A percentile compares a stretch with the other conserved stretches of the same genome.
These are phyloP conservation scores for Coffea eugenioides DNA, from an alignment of 257 asterid species.

Conservation along the genomic window DNA sequence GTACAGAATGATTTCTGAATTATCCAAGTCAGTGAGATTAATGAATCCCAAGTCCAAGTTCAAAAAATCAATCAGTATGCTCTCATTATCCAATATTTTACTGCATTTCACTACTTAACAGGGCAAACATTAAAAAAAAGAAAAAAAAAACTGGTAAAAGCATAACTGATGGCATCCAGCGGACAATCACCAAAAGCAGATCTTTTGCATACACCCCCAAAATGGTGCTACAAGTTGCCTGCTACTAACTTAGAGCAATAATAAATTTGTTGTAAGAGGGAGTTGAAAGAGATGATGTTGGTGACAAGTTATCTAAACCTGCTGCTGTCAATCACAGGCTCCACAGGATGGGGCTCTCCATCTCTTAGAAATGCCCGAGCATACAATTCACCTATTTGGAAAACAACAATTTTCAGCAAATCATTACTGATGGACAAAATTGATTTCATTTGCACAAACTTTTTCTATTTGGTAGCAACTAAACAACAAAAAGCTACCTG, in stretches of 20 bases:
- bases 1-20: neutral
- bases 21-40: neutral
- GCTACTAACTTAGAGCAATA: neutral
- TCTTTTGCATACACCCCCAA: neutral
- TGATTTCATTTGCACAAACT: neutral
- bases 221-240: neutral
- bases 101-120: neutral
- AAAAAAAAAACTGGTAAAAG: neutral
- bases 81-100: neutral
- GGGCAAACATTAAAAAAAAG: no score
- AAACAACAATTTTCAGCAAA: conserved; percentile 8
- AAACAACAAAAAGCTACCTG: conserved; percentile 47
- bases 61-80: neutral
- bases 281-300: conserved; percentile 5
- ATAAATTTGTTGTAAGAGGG: neutral
- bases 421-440: conserved; percentile 4
- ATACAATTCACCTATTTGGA: conserved; percentile 77
- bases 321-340: conserved; percentile 98
- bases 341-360: conserved; percentile 98
- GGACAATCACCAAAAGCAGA: neutral
- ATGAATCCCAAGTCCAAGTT: neutral
- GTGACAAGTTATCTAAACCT: conserved; percentile 46
- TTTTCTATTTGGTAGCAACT: neutral
- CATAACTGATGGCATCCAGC: neutral
- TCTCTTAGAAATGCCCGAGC: conserved; percentile 96